Base-by-base conservation (phyloP, 2,329 filamentous ascomycete genomes). In the Aureobasidium sp. region DNA sequence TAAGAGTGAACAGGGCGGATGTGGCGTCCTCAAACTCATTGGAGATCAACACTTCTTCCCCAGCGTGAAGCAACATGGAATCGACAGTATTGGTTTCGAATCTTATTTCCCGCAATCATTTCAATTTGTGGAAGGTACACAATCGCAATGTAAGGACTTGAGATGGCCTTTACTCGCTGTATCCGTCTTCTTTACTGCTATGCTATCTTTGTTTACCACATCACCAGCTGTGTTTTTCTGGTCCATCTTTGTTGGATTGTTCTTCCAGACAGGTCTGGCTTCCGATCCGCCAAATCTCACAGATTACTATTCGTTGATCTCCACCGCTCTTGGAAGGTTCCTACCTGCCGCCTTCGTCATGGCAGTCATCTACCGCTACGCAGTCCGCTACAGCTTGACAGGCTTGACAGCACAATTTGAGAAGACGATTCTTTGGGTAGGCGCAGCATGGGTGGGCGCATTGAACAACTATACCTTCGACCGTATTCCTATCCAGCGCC, bases 381-480 rank as follows among this genome's bases (percentile, higher is more conserved):
- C 92, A 60, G 83, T 94, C 10, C 80, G 84, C 5, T 87, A 89
- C 50, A 86, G 89, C 0, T 82, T 96, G 29, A 75, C 74, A 1
- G 87, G 86, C 1, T 80, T 97, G 2, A 87, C 84, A 0, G 91
- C 92, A 0, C 93, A 96, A 71, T 69, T 96, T 47, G 93, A 96
- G 70, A 97, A 96, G 79, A 90, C 91, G 0, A 75, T 97, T 2
- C 80, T 97, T 32, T 97, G 91, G 88, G 80, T 99, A 0, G 92
- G 92, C 1, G 87, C 86, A 8, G 91, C 89, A 70, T 99, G 95
- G 88, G 85, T 97, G 42, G 94, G 92, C 17, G 87, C 90, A 1
- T 77, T 99, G 67, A 93, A 93, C 70, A 97, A 97, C 75, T 95
- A 97, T 75, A 97, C 94, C 0, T 90, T 99, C 70, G 89, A 91